phyloP scores from a whole-genome alignment of 148 eudicot species.

The Limonium bicolor region DNA sequence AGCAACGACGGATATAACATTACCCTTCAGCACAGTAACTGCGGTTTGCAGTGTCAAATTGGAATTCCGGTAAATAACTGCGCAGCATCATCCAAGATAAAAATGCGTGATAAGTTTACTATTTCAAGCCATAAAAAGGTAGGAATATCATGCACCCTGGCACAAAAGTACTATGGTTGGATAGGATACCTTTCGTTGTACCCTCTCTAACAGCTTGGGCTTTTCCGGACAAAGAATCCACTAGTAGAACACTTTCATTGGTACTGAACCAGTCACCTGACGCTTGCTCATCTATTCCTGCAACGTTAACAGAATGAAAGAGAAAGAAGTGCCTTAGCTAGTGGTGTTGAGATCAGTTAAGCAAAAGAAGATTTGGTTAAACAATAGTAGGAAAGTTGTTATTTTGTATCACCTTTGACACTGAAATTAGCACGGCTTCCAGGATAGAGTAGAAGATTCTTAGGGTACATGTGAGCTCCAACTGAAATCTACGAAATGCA shows the following conservation, averaged over 20 bases:
- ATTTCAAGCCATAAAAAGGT: not conserved
- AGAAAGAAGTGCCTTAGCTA: too few relatives aligned
- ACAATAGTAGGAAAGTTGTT: slow-evolving; percentile 1
- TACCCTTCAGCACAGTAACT: slow-evolving; percentile 46
- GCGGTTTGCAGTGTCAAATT: slow-evolving; percentile 43
- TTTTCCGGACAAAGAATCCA: slow-evolving; percentile 51
- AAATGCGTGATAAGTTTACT: not conserved
- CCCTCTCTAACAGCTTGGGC: slow-evolving; percentile 71
- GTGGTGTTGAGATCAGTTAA: too few relatives aligned
- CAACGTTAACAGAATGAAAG: slow-evolving; percentile 2
- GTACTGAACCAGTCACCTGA: slow-evolving; percentile 57
- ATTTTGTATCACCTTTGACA: slow-evolving; percentile 34
- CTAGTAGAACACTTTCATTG: slow-evolving; percentile 39
- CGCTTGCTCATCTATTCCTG: slow-evolving; percentile 30
- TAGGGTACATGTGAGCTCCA: slow-evolving; percentile 67
- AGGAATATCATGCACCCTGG: not conserved
- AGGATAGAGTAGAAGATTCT: slow-evolving; percentile 39
- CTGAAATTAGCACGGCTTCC: slow-evolving; percentile 50
- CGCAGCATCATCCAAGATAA: not conserved
- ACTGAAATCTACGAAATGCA: slow-evolving; percentile 32
- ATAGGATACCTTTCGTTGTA: slow-evolving; percentile 26
- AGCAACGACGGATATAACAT: slow-evolving; percentile 38
- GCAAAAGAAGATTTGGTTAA: not conserved
- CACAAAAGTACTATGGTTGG: not conserved
- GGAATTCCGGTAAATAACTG: slow-evolving; percentile 45